phyloP scores from a whole-genome alignment of 441 rosid species.

The Brassica balearica region DNA sequence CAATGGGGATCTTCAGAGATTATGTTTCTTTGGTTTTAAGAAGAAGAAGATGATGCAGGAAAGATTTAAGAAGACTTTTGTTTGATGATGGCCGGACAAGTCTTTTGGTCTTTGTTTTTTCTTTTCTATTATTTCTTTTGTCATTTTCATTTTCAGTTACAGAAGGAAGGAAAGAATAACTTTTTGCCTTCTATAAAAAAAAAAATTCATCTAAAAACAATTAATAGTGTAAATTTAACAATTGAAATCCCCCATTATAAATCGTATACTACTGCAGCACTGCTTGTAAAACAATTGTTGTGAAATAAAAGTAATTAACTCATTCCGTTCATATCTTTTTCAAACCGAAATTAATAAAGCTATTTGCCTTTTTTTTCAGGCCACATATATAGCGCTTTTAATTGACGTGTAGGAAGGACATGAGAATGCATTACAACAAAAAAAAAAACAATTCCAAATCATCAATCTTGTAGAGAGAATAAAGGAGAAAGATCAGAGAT shows the following conservation, averaged over 20 bases:
- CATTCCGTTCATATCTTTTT: background rate
- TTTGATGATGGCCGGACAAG: background rate
- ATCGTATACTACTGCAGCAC: background rate
- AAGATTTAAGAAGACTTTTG: background rate
- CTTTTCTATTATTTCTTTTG: background rate
- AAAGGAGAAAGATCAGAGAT: conserved; percentile 44
- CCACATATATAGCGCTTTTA: background rate
- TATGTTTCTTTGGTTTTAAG: background rate
- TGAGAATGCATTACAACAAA: background rate
- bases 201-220: background rate
- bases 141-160: no score
- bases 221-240: background rate
- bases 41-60: background rate
- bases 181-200: background rate
- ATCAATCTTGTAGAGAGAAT: conserved; percentile 40
- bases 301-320: background rate
- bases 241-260: background rate
- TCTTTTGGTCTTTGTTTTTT: background rate
- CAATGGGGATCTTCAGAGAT: background rate
- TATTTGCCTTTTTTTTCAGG: background rate
- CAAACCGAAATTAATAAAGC: background rate
- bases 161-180: no score
- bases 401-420: background rate
- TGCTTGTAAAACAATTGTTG: background rate
- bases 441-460: conserved; percentile 11